Conservation (phyloP, 2,329 filamentous ascomycete genomes). For the Diaporthe sp. region DNA sequence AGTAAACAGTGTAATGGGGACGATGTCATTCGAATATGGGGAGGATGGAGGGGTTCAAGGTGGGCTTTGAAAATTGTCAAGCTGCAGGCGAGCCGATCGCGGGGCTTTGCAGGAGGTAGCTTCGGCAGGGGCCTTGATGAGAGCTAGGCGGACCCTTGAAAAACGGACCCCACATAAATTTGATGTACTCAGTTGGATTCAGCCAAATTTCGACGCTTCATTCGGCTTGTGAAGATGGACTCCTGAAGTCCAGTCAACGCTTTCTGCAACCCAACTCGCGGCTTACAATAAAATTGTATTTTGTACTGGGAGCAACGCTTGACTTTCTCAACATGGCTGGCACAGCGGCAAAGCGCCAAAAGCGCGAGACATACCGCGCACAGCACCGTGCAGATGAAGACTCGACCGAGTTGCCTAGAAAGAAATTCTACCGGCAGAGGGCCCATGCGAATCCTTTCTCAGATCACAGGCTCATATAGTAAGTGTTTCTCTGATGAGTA, state of each 20-base stretch:
- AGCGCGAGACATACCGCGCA: constrained; percentile 75
- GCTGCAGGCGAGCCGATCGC: constrained; percentile 45
- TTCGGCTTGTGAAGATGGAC: constrained; percentile 25
- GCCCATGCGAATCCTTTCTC: constrained; percentile 99
- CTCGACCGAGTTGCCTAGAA: constrained; percentile 80
- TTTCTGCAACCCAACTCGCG: background rate
- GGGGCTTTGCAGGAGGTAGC: constrained; percentile 40
- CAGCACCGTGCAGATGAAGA: constrained; percentile 62
- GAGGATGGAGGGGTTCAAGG: constrained; percentile 39
- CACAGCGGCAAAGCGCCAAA: constrained; percentile 65
- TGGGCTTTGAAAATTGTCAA: constrained; percentile 40
- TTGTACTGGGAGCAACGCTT: background rate
- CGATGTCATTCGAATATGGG: background rate
- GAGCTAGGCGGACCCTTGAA: constrained; percentile 31
- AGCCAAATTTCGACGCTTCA: constrained; percentile 32
- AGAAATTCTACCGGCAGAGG: constrained; percentile 96
- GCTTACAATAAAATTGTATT: background rate
- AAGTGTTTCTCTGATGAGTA: constrained; percentile 34
- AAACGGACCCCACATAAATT: background rate
- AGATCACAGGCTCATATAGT: constrained; percentile 90
- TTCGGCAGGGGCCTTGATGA: constrained; percentile 17
- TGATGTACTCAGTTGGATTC: background rate
- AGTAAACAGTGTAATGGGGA: background rate
- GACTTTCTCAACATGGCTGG: constrained; percentile 16
- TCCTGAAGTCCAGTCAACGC: background rate